phyloP scores from a whole-genome alignment of 2,329 filamentous ascomycete species.

The Botrytis porri region DNA sequence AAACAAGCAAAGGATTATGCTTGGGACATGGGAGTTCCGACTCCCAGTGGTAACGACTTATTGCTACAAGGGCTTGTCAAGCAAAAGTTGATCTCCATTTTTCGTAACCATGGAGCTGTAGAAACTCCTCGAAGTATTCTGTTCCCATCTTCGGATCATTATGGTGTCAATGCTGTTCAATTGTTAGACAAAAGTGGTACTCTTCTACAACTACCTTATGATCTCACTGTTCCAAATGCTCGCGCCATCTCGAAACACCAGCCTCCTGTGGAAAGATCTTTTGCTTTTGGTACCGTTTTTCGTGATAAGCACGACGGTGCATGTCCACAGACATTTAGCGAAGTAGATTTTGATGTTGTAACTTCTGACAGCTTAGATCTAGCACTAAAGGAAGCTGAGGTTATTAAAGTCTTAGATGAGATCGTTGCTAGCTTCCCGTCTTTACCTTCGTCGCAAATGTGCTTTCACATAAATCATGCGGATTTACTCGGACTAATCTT shows the following conservation, averaged over 20 bases:
- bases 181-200: constrained; percentile 80
- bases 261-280: constrained; percentile 68
- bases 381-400: constrained; percentile 87
- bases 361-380: constrained; percentile 77
- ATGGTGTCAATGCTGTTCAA: constrained; percentile 70
- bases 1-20: constrained; percentile 78
- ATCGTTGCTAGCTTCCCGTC: constrained; percentile 78
- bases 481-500: constrained; percentile 85
- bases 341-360: constrained; percentile 97
- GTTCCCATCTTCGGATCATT: constrained; percentile 80
- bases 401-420: constrained; percentile 92
- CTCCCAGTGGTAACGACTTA: constrained; percentile 55
- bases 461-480: constrained; percentile 86
- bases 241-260: constrained; percentile 75
- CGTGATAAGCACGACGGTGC: constrained; percentile 75
- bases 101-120: constrained; percentile 84
- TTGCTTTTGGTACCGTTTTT: constrained; percentile 85
- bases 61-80: constrained; percentile 72
- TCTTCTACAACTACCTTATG: constrained; percentile 90
- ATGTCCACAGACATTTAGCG: constrained; percentile 77
- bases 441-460: constrained; percentile 69
- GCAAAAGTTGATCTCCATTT: constrained; percentile 71
- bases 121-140: constrained; percentile 72
- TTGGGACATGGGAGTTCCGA: constrained; percentile 67
- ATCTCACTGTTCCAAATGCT: constrained; percentile 86